Evolutionary conservation across 441 rosid genomes (phyloP), one percentile per base, ranked within the genome.

Genomic region (Populus hybrid): DNA sequence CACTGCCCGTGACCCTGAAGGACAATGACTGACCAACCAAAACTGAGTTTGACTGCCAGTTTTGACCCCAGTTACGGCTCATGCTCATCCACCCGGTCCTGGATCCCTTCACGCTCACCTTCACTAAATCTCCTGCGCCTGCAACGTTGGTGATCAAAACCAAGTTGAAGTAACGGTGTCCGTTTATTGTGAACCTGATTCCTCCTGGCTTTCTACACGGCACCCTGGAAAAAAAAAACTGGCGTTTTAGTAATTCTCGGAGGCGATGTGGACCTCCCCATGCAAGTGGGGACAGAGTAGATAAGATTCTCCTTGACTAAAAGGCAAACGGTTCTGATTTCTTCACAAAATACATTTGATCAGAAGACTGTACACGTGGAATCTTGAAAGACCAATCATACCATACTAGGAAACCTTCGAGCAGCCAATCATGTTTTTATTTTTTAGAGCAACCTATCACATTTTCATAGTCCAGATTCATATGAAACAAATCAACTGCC

Each of bases 11-110:
- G 57, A 88, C 87, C 81, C 91, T 75, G 71, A 88, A 88, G 10
- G 88, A 85, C 5, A 88, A 84, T 4, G 91, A 82, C 87, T 88
- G 89, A 23, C 89, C 89, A 67, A 81, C 86, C 77, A 88, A 46
- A 67, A 86, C 83, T 0, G 84, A 6, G 36, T 85, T 88, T 38
- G 89, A 82, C 36, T 86, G 91, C 91, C 91, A 88, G 70, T 88
- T 86, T 74, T 88, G 89, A 10, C 91, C 91, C 91, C 91, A 88
- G 83, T 88, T 88, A 6, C 89, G 78, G 82, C 85, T 86, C 88
- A 85, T 24, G 73, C 77, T 78, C 87, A 84, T 86, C 91, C 91
- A 88, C n/a, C 83, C 88, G 1, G 86, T 88, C 35, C 34, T 81
- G 0, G 87, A 76, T 0, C 89, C 89, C 36, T 86, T 88, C 21